Conservation (phyloP, 2,329 filamentous ascomycete genomes). For the Colletotrichum cereale region DNA sequence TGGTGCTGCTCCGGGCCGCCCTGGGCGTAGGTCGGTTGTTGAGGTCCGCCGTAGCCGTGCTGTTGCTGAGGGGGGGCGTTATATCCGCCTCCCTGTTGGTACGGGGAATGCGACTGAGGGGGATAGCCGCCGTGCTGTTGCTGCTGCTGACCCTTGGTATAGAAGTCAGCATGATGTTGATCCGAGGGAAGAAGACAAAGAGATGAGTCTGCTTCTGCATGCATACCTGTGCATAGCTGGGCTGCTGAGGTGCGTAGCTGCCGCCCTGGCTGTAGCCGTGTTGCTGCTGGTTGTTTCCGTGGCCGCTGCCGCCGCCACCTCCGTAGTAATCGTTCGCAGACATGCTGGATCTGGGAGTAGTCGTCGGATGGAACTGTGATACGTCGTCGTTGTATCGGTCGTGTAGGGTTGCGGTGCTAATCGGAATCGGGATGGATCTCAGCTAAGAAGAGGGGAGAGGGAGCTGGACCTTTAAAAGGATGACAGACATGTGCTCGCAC, state of each 20-base stretch:
- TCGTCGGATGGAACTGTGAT: background rate
- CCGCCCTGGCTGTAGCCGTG: constrained; percentile 42
- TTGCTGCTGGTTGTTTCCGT: constrained; percentile 41
- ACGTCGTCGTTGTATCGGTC: background rate
- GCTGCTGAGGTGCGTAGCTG: constrained; percentile 43
- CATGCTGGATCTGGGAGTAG: constrained; percentile 45
- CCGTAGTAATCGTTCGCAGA: constrained; percentile 56
- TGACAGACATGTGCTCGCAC: background rate
- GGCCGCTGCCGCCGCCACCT: constrained; percentile 44
- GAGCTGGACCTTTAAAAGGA: constrained; percentile 22
- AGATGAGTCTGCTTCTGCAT: constrained; percentile 18
- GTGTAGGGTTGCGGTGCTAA: background rate
- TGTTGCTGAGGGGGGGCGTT: constrained; percentile 34
- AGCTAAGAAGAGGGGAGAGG: constrained; percentile 1
- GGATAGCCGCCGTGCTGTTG: constrained; percentile 41
- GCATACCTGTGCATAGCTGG: constrained; percentile 45
- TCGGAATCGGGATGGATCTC: background rate
- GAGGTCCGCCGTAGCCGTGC: constrained; percentile 40
- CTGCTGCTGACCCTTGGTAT: constrained; percentile 29
- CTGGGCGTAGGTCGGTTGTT: constrained; percentile 33
- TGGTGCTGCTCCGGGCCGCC: too few species aligned
- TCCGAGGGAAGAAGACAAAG: background rate
- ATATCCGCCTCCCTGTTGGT: constrained; percentile 42
- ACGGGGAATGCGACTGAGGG: constrained; percentile 41
- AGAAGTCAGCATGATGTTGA: background rate